Base-by-base conservation (phyloP, 2,329 filamentous ascomycete species). In the Pseudogymnoascus sp. region DNA sequence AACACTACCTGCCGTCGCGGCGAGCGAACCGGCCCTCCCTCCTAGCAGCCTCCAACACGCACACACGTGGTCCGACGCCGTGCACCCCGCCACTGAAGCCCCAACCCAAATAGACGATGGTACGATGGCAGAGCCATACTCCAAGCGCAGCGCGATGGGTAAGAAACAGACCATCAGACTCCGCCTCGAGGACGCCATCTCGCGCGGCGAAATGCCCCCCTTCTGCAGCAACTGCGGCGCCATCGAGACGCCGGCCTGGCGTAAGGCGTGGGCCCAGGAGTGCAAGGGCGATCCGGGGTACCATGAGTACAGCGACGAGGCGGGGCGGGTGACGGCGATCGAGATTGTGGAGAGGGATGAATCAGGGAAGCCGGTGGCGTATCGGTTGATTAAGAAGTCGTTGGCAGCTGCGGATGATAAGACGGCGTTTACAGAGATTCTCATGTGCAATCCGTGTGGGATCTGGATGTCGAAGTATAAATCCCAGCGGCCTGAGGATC, bases 161-260 rank as follows among this genome's bases (percentile, higher is more conserved):
- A 72, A 73, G 60, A 71, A 70, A 62, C 67, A 66, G 12, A 66
- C 66, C 19, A 73, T 73, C 45, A 19, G 69, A 85, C 85, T 67
- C 81, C 80, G 69, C 81, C 71, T 88, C 1, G 81, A 87, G 66
- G 77, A 78, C 39, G 85, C 85, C 0, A 86, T 97, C 61, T 81
- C 81, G n/a, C 85, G 85, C 62, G 94, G 94, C 4, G 84, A 92
- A 67, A 88, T 92, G 80, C 94, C 94, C 0, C 88, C 89, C 0
- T 97, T 88, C 71, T 99, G 94, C 73, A 84, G 84, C 66, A 96
- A 97, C 69, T 99, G 94, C 69, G 94, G 94, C 5, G 90, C 92
- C 6, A 96, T 99, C 63, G 90, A 97, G 69, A 99, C 94, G 0
- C 91, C 93, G 0, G 97, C 93, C 0, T 99, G 94, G 94, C 87